Conservation (phyloP, 2,329 filamentous ascomycete species). For the Fusarium algeriense region DNA sequence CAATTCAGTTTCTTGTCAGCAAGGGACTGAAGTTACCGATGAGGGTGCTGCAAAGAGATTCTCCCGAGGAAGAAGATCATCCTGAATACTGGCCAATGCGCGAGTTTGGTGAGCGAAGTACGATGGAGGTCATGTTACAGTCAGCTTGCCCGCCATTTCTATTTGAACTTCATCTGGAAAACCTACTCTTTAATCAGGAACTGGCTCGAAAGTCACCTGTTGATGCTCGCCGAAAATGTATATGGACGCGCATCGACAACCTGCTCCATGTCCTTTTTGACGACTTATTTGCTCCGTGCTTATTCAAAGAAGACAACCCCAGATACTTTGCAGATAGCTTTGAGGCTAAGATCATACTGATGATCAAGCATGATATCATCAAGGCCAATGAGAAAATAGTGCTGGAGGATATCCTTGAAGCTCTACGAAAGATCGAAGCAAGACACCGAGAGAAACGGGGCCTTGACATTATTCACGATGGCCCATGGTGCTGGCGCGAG, state of each 20-base stretch:
- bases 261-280: not conserved
- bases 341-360: not conserved
- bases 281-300: not conserved
- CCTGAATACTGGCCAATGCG: too few relatives aligned
- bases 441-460: not conserved
- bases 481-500: not conserved
- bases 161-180: too few relatives aligned
- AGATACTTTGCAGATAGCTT: not conserved
- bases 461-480: not conserved
- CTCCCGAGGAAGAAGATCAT: too few relatives aligned
- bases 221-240: too few relatives aligned
- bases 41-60: not conserved
- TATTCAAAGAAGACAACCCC: not conserved
- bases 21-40: not conserved
- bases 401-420: not conserved
- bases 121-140: not conserved
- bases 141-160: not conserved
- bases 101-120: not conserved
- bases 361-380: not conserved
- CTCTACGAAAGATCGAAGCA: not conserved
- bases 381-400: fast-evolving
- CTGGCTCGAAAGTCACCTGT: too few relatives aligned
- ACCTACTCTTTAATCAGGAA: too few relatives aligned
- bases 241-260: not conserved
- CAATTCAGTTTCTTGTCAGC: too few relatives aligned